phyloP scores from a whole-genome alignment of 495 filamentous ascomycete genomes.

The Staphylotrichum tortipilum region DNA sequence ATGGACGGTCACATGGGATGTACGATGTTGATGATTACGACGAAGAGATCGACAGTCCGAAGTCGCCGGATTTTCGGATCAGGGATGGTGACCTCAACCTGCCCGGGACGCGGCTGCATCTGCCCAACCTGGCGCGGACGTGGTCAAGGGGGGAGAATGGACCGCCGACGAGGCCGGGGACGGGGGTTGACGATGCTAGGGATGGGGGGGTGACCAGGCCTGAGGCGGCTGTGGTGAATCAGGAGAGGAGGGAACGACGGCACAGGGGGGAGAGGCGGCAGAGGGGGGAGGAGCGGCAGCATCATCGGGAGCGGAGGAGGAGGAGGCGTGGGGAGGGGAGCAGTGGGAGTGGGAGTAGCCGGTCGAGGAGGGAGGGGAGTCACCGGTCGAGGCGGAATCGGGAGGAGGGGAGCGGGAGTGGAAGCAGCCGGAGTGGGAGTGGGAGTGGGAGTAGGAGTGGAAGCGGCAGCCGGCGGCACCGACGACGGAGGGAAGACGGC shows the following conservation, averaged over 20 bases:
- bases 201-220: conserved; percentile 1
- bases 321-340: conserved; percentile 16
- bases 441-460: conserved; percentile 1
- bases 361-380: not conserved
- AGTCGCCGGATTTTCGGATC: conserved; percentile 32
- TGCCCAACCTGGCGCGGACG: conserved; percentile 32
- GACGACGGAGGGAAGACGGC: not conserved
- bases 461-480: not conserved
- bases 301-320: conserved; percentile 1
- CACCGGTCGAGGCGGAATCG: no score
- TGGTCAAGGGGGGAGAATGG: conserved; percentile 28
- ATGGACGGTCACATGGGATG: not conserved
- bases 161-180: conserved; percentile 20
- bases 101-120: conserved; percentile 31
- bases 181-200: conserved; percentile 2
- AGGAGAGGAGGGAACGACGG: not conserved
- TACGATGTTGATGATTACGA: no score
- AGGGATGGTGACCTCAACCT: conserved; percentile 26
- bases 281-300: not conserved
- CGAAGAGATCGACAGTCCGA: conserved; percentile 24
- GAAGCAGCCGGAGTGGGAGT: not conserved
- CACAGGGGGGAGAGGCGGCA: conserved; percentile 1
- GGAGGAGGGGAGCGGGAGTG: not conserved
- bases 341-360: conserved; percentile 15
- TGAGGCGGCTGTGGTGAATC: conserved; percentile 8